Conservation (phyloP, 2,329 filamentous ascomycete species). For the Achaetomium macrosporum region DNA sequence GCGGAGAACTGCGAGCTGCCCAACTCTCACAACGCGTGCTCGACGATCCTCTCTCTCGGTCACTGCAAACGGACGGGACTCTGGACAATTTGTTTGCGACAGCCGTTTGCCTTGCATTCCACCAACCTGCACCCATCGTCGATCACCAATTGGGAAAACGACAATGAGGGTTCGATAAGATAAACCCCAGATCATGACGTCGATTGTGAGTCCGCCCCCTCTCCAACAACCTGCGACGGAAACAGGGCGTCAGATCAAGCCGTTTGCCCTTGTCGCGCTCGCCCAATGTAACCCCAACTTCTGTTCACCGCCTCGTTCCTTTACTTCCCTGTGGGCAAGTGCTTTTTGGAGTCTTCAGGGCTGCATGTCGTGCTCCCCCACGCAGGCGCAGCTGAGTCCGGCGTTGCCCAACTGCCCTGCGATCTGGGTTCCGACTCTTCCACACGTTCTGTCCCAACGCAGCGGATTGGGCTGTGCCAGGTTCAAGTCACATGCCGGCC, state of each 20-base stretch:
- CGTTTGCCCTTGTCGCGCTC: slow-evolving; percentile 7
- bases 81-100: slow-evolving; percentile 3
- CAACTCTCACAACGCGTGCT: not conserved
- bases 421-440: slow-evolving; percentile 7
- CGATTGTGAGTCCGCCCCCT: slow-evolving; percentile 24
- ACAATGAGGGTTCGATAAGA: slow-evolving; percentile 18
- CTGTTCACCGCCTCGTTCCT: slow-evolving; percentile 17
- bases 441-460: slow-evolving; percentile 20
- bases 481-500: not conserved
- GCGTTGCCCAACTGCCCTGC: slow-evolving; percentile 13
- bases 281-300: slow-evolving; percentile 14
- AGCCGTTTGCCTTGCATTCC: not conserved
- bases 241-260: not conserved
- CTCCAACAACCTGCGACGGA: not conserved
- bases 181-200: slow-evolving; percentile 25
- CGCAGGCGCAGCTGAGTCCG: slow-evolving; percentile 7
- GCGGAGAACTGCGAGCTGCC: not conserved
- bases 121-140: not conserved
- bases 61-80: not conserved
- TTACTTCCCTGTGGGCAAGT: not conserved
- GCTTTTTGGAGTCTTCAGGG: not conserved
- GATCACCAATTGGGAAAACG: not conserved
- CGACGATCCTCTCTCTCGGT: too few relatives aligned
- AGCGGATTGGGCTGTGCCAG: slow-evolving; percentile 1
- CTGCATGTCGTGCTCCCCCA: slow-evolving; percentile 10